Evolutionary conservation across 192 early-diverging fungal species (phyloP), one percentile per base, ranked within the genome.

Genomic region (Coemansia sp.): DNA sequence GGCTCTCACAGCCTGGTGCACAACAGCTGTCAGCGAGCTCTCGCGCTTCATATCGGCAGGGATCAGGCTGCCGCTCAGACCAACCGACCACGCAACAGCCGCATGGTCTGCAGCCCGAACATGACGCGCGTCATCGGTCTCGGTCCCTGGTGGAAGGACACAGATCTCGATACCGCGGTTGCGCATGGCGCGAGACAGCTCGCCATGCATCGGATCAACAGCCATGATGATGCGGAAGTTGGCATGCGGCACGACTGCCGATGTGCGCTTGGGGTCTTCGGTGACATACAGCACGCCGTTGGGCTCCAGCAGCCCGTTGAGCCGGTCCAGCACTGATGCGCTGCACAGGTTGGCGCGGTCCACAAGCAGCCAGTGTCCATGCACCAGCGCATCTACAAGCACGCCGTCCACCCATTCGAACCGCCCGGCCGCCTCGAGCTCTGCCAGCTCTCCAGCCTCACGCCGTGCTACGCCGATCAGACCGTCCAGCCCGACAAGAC

Each of bases 381-480:
- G 81, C 57, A 93, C 87, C 14, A 99, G 57, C 4, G 97, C 94
- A 30, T 91, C 85, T 28, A 99, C 89, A 6, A 99, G 82, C 4
- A 91, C 86, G 37, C 95, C 94, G 74, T 99, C 97, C 50, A 96
- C 89, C 97, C 97, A 99, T 68, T 99, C 97, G 67, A 99, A 99
- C 17, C 85, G 83, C 15, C 96, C 96, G 33, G 84, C 83, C 4
- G 86, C 84, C 27, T 84, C 79, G 1, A 73, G 65, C 15, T 6
- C 9, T 2, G 47, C 57, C 31, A 80, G 58, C 4, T 58, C 59
- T 1, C 31, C 17, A 5, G 20, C 42, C n/a, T 20, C 33, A n/a
- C 50, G n/a, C 15, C 19, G 30, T 37, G n/a, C 59, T 28, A 2
- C 15, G 0, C 19, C 42, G 11, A 40, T 41, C 29, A 34, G n/a